Percentiles rank a stretch among this genome's conserved stretches.
Evolutionary conservation across 352 stramenopile genomes (phyloP).

Genomic region (Phytophthora pistaciae): DNA sequence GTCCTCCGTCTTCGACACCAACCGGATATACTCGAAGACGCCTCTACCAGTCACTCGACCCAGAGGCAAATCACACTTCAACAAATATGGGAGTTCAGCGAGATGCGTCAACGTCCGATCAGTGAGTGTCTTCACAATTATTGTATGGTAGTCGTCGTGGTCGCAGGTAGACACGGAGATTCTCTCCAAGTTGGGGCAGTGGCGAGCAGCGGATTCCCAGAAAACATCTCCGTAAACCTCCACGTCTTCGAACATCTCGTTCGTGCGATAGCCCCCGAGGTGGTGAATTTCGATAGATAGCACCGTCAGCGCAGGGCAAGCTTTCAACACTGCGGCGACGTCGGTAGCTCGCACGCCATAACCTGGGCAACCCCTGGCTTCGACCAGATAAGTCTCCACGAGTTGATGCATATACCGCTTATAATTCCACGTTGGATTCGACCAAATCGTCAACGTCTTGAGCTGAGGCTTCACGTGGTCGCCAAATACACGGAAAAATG

Average conservation of each 20-base stretch:
- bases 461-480: constrained; percentile 8
- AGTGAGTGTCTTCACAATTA: not conserved
- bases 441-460: not conserved
- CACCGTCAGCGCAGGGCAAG: not conserved
- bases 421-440: constrained; percentile 3
- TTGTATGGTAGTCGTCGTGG: not conserved
- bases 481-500: constrained; percentile 12
- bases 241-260: not conserved
- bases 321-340: not conserved
- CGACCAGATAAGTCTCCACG: not conserved
- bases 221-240: constrained; percentile 11
- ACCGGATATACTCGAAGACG: constrained; percentile 1
- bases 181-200: not conserved
- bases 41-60: constrained; percentile 2
- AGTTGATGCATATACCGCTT: not conserved
- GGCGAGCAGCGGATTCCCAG: constrained; percentile 5
- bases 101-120: not conserved
- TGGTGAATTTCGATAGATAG: constrained; percentile 7
- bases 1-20: not conserved
- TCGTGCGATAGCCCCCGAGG: not conserved
- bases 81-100: not conserved
- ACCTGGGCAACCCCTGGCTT: not conserved
- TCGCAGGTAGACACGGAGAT: not conserved
- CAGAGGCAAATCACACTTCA: not conserved
- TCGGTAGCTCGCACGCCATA: not conserved